These are phyloP conservation scores for Nicotiana rustica DNA, from an alignment of 305 asterid species.

Conservation along the genomic window DNA sequence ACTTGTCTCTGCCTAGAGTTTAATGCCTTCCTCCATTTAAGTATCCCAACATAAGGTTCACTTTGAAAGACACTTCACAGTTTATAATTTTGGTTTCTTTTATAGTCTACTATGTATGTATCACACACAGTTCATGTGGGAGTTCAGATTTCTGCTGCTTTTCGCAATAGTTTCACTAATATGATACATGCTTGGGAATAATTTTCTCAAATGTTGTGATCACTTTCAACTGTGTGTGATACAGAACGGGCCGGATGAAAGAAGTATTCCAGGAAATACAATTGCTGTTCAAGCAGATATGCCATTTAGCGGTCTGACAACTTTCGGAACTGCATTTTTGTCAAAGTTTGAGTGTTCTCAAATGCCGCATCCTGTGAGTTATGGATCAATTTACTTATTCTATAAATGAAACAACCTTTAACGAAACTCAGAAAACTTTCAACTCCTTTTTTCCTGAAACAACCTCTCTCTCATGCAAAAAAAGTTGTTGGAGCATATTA, in stretches of 20 bases:
- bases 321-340: conserved; percentile 89
- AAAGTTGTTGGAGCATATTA: conserved; percentile 93
- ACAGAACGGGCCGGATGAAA: conserved; percentile 96
- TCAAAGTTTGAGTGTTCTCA: conserved; percentile 97
- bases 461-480: conserved; percentile 30
- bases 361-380: conserved; percentile 96
- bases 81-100: background rate
- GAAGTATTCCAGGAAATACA: conserved; percentile 96
- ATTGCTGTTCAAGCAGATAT: conserved; percentile 97
- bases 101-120: conserved; percentile 8
- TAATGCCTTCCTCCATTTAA: background rate
- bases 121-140: background rate
- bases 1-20: background rate
- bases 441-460: background rate
- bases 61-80: background rate
- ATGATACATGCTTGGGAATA: background rate
- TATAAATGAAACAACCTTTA: background rate
- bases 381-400: conserved; percentile 31
- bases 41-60: background rate
- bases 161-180: background rate
- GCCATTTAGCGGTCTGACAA: conserved; percentile 94
- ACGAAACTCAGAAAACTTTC: background rate
- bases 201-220: conserved; percentile 27
- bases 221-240: conserved; percentile 34
- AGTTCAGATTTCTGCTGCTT: background rate